A percentile compares a stretch with the other conserved stretches of the same genome.
These are phyloP conservation scores for Cardamine resedifolia DNA, from an alignment of 345 rosid species.

Conservation along the genomic window DNA sequence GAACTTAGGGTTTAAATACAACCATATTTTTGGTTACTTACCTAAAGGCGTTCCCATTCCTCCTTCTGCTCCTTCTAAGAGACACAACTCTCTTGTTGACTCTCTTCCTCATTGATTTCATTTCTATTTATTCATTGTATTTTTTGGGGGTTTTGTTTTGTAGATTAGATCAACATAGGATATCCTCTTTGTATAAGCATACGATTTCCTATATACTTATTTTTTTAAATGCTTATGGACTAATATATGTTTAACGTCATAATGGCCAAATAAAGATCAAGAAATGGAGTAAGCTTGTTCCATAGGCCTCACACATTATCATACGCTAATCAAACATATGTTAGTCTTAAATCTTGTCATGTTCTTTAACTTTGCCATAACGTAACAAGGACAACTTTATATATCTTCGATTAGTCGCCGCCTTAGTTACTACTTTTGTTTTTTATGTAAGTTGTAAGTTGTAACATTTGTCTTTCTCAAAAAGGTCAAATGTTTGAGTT, in stretches of 20 bases:
- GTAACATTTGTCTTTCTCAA: not conserved
- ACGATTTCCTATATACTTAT: conserved; percentile 6
- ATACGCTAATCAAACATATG: conserved; percentile 7
- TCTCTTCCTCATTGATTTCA: conserved; percentile 39
- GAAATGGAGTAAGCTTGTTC: conserved; percentile 3
- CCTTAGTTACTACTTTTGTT: not conserved
- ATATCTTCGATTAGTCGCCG: not conserved
- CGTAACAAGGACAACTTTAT: not conserved
- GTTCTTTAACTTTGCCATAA: conserved; percentile 13
- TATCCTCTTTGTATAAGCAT: conserved; percentile 14
- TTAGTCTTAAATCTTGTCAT: conserved; percentile 1
- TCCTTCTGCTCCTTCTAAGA: conserved; percentile 84
- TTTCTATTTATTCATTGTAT: not conserved
- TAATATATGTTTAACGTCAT: not conserved
- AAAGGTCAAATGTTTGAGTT: not conserved
- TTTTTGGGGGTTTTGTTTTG: conserved; percentile 6
- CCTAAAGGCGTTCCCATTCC: conserved; percentile 74
- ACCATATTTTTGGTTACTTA: conserved; percentile 59
- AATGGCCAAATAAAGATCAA: not conserved
- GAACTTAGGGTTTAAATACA: conserved; percentile 34
- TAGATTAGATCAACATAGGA: conserved; percentile 6
- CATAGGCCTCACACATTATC: not conserved
- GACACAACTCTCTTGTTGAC: conserved; percentile 58
- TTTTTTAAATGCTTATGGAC: not conserved
- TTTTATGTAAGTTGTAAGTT: not conserved